phyloP scores from a whole-genome alignment of 345 rosid species.

The Durio zibethinus region DNA sequence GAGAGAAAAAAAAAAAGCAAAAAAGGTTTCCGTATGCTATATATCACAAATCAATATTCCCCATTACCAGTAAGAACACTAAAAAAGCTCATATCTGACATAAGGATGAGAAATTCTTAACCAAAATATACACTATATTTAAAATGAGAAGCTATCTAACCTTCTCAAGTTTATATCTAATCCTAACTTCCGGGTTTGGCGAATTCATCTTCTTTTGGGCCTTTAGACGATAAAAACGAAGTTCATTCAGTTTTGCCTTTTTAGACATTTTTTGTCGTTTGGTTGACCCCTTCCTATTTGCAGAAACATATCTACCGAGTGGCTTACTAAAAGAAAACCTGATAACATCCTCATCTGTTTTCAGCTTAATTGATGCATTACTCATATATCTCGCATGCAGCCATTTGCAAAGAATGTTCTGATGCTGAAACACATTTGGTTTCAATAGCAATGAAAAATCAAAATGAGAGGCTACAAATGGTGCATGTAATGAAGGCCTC shows the following conservation, averaged over 20 bases:
- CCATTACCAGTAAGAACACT: not conserved
- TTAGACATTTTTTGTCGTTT: slow-evolving; percentile 53
- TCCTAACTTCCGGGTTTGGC: slow-evolving; percentile 91
- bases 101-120: not conserved
- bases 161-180: slow-evolving; percentile 88
- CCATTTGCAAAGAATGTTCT: slow-evolving; percentile 21
- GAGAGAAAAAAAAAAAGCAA: not conserved
- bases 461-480: slow-evolving; percentile 11
- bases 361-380: slow-evolving; percentile 49
- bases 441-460: slow-evolving; percentile 6
- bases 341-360: slow-evolving; percentile 52
- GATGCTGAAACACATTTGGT: slow-evolving; percentile 10
- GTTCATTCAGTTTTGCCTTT: slow-evolving; percentile 72
- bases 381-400: slow-evolving; percentile 39
- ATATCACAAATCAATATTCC: not conserved
- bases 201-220: slow-evolving; percentile 96
- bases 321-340: slow-evolving; percentile 59
- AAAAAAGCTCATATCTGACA: not conserved
- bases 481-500: slow-evolving; percentile 21
- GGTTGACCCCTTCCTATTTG: slow-evolving; percentile 29
- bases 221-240: slow-evolving; percentile 73
- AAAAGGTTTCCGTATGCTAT: not conserved
- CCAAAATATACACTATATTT: not conserved
- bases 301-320: slow-evolving; percentile 19
- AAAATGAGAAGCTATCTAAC: slow-evolving; percentile 30